These are phyloP conservation scores for Hypericum androsaemum DNA, from an alignment of 345 rosid species.

Conservation along the genomic window DNA sequence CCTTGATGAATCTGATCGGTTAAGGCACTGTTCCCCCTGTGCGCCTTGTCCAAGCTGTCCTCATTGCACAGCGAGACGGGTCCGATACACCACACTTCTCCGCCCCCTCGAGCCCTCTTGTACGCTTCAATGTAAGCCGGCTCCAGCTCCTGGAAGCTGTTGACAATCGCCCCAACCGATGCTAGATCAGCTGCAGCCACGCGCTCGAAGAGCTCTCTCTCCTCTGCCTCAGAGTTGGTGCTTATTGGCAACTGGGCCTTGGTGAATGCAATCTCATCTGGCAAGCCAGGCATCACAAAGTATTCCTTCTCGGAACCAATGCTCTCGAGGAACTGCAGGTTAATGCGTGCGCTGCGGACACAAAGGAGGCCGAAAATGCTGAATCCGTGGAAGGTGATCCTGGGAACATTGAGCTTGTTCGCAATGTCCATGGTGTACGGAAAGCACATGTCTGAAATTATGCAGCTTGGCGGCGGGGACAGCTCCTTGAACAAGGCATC, in stretches of 20 bases:
- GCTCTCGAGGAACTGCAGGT: background rate
- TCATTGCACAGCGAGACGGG: background rate
- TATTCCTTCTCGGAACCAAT: background rate
- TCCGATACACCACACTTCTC: background rate
- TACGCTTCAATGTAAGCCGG: background rate
- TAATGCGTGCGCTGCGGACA: background rate
- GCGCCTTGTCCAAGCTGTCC: background rate
- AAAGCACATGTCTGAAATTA: background rate
- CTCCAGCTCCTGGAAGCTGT: slow-evolving; percentile 4
- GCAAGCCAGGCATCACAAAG: background rate
- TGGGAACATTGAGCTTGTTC: slow-evolving; percentile 1
- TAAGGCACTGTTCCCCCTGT: background rate
- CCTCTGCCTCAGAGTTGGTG: background rate
- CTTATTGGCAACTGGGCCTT: background rate
- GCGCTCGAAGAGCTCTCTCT: background rate
- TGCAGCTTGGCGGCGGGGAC: background rate
- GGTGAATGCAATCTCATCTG: background rate
- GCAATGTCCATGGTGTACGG: background rate
- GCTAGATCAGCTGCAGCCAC: background rate
- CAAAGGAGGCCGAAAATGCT: background rate
- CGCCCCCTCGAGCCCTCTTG: background rate
- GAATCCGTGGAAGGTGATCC: slow-evolving; percentile 4
- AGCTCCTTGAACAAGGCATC: background rate
- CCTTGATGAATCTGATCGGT: too few species aligned
- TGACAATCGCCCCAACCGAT: background rate